Evolutionary conservation across 108 stramenopile genomes (phyloP), one percentile per base, ranked within the genome.

Genomic region (Parmales sp.): DNA sequence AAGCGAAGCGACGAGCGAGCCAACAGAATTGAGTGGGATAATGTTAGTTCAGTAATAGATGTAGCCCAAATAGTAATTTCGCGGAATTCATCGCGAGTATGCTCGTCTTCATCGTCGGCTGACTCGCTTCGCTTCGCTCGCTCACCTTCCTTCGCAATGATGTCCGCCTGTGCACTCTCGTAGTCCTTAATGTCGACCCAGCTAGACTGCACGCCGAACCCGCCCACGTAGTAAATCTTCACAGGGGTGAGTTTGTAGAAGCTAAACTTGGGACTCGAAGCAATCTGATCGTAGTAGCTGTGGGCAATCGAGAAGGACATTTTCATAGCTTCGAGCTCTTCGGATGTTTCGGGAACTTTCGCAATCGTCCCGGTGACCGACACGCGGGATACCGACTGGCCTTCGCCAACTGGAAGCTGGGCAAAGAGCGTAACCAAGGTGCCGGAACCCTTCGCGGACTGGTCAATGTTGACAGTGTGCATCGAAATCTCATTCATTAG

Each of bases 151-250:
- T 91, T 82, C n/a, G 96, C 93, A 67, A 97, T 71, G 63, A 95
- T 90, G 72, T 98, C 95, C 7, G 95, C 91, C 49, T 80, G 71
- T 50, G 94, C 89, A 1, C 72, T 54, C 73, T 76, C 74, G 69
- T 98, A 96, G 41, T 96, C 93, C 38, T 80, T 74, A 0, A 88
- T 77, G 6, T 87, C 81, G 1, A 98, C 89, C 97, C 95, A 98
- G 69, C 91, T 89, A 11, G 91, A 76, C 70, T 79, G 74, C 13
- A 95, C 97, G 60, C 97, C 97, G 71, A 93, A 96, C 25, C 97
- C 97, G 45, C 97, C 97, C 7, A 96, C 92, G 69, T 84, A 98
- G 76, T 95, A 95, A 70, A 95, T 87, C 64, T 82, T 84, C 50
- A 81, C 77, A 19, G 94, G 94, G 16, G 74, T 36, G 39, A 98